phyloP scores from a whole-genome alignment of 2,329 filamentous ascomycete species.

The Neodidymelliopsis sp. region DNA sequence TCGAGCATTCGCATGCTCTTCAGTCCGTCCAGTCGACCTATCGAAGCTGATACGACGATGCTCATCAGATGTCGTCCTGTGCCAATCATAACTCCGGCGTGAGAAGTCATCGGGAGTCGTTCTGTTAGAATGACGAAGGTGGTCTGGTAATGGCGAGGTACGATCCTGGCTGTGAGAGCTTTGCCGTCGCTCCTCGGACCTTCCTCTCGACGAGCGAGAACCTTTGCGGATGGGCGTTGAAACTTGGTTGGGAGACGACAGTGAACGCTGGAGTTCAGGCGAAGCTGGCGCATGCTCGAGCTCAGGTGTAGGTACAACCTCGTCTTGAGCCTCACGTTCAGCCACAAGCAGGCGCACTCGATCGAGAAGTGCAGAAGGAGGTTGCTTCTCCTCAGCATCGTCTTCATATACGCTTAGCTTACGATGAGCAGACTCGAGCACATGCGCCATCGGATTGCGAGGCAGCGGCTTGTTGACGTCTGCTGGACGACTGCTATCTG shows the following conservation, averaged over 20 bases:
- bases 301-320: constrained; percentile 13
- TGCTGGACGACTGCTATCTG: constrained; percentile 17
- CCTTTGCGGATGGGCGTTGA: constrained; percentile 32
- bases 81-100: constrained; percentile 43
- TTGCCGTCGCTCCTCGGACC: constrained; percentile 39
- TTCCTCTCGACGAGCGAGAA: constrained; percentile 34
- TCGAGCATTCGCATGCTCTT: constrained; percentile 50
- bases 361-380: constrained; percentile 35
- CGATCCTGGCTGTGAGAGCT: constrained; percentile 41
- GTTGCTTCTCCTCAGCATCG: constrained; percentile 26
- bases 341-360: constrained; percentile 35
- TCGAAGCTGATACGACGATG: constrained; percentile 49
- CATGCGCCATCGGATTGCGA: constrained; percentile 11
- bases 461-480: constrained; percentile 12
- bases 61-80: constrained; percentile 38
- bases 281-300: constrained; percentile 20
- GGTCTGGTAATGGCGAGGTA: constrained; percentile 38
- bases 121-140: constrained; percentile 34
- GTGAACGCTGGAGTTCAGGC: constrained; percentile 17
- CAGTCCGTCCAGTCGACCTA: constrained; percentile 47
- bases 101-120: constrained; percentile 39
- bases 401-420: constrained; percentile 17
- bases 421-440: constrained; percentile 9
- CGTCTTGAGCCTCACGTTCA: constrained; percentile 25
- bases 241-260: constrained; percentile 27